These are phyloP conservation scores for Lipomyces anomalus DNA, from an alignment of 805 yeast species.

Conservation along the genomic window DNA sequence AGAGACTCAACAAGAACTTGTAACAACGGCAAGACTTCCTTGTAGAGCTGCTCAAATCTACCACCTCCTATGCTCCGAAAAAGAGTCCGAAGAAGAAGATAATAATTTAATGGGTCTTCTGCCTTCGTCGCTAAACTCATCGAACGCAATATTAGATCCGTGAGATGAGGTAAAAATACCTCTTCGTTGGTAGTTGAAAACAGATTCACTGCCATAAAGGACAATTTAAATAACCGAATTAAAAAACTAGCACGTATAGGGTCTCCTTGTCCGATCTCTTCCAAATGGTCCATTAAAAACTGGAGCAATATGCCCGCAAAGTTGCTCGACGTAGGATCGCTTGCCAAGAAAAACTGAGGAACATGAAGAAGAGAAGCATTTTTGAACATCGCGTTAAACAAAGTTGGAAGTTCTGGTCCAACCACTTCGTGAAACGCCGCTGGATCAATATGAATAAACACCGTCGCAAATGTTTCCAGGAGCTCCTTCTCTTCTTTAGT, in stretches of 20 bases:
- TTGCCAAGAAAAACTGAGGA: constrained; percentile 90
- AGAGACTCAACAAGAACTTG: constrained; percentile 82
- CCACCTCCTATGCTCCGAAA: constrained; percentile 97
- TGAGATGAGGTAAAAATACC: constrained; percentile 82
- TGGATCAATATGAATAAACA: constrained; percentile 89
- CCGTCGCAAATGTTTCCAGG: constrained; percentile 92
- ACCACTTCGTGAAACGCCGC: constrained; percentile 93
- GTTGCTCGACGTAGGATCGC: constrained; percentile 89
- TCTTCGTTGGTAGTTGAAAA: constrained; percentile 81
- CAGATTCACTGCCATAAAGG: constrained; percentile 91
- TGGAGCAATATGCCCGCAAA: constrained; percentile 78
- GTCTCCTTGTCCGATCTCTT: constrained; percentile 75
- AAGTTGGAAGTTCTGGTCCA: constrained; percentile 67
- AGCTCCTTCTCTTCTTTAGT: constrained; percentile 90
- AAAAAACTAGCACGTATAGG: constrained; percentile 71
- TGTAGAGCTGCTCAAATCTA: constrained; percentile 84
- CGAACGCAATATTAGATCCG: constrained; percentile 73
- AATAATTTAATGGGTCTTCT: constrained; percentile 85
- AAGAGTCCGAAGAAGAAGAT: constrained; percentile 77
- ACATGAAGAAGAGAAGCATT: constrained; percentile 84
- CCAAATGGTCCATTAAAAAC: constrained; percentile 66
- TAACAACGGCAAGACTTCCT: constrained; percentile 84
- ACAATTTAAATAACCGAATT: constrained; percentile 79
- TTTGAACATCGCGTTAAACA: constrained; percentile 71
- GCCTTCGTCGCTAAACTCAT: constrained; percentile 75